These are phyloP conservation scores for Moesziomyces globuligerus DNA, from an alignment of 1,284 basidiomycete genomes.

Conservation along the genomic window DNA sequence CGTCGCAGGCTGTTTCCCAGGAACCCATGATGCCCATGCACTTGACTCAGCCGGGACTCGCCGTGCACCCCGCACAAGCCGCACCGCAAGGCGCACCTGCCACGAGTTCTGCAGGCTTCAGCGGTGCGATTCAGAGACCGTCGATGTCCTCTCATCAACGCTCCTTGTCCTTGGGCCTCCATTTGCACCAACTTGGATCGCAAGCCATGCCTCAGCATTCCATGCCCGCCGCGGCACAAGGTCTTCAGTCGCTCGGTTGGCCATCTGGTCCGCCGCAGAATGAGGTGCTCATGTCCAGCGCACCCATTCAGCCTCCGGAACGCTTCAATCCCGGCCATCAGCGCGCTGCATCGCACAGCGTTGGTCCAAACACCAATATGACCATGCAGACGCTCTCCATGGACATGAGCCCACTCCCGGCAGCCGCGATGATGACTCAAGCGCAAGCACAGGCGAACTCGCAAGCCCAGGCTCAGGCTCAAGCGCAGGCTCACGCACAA, in stretches of 20 bases:
- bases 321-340: slow-evolving; percentile 18
- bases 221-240: slow-evolving; percentile 28
- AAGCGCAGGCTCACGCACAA: neutral
- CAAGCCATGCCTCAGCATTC: slow-evolving; percentile 36
- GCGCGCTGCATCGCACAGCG: slow-evolving; percentile 38
- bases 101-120: slow-evolving; percentile 1
- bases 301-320: slow-evolving; percentile 21
- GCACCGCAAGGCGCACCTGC: slow-evolving; percentile 16
- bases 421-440: slow-evolving; percentile 7
- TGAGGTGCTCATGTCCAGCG: slow-evolving; percentile 32
- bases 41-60: slow-evolving; percentile 19
- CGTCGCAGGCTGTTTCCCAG: neutral
- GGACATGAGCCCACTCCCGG: slow-evolving; percentile 24
- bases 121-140: slow-evolving; percentile 20
- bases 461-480: neutral
- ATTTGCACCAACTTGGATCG: slow-evolving; percentile 34
- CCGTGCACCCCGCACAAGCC: slow-evolving; percentile 7
- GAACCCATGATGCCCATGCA: slow-evolving; percentile 32
- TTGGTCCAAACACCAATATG: slow-evolving; percentile 21
- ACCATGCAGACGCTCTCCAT: slow-evolving; percentile 19
- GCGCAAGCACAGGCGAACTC: neutral
- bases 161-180: slow-evolving; percentile 36
- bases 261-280: slow-evolving; percentile 32
- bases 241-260: slow-evolving; percentile 35
- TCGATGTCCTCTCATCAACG: slow-evolving; percentile 37